Evolutionary conservation across 1,139 yeast species (phyloP), one percentile per base, ranked within the genome.

Genomic region (Protomyces inouyei): DNA sequence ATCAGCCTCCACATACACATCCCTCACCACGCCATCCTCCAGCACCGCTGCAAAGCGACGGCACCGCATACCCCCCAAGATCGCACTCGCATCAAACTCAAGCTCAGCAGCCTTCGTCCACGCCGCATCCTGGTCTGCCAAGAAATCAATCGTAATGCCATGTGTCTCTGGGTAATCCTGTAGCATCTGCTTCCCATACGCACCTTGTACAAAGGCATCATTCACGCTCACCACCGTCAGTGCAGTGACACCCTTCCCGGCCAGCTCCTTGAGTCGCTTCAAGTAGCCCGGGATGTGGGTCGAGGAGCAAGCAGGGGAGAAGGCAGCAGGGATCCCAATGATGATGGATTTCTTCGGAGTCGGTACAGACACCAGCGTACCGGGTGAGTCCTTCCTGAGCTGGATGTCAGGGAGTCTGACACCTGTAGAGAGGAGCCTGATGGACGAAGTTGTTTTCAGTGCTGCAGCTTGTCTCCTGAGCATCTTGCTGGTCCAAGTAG

Each of bases 281-380:
- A 88, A 73, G 76, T 83, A 90, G 3, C 93, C 95, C 4, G 96
- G 96, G 59, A 89, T 82, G 73, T 88, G 95, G 9, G 56, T 55
- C 16, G 85, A 83, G 37, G 92, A 81, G 75, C 97, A 90, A 1
- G 90, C 95, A 55, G 95, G 92, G 2, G 95, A 86, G 73, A 86
- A 90, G 0, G 97, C 96, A 28, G 96, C 97, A 52, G 97, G 97
- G 55, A 90, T 89, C 21, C 65, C 65, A 21, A 61, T 40, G 14
- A 61, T 14, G 46, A 61, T 52, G 10, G 52, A 55, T 23, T 40
- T 55, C 40, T 67, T 69, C 1, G 72, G 12, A 25, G 59, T 52
- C 21, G 63, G 63, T 3, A 59, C 16, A 0, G 40, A 3, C 18
- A 52, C 12, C 21, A 51, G 38, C 36, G 53, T 51, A 18, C 63